Evolutionary conservation across 371 early-diverging fungal genomes (phyloP).

Genomic region (Coemansia sp.): DNA sequence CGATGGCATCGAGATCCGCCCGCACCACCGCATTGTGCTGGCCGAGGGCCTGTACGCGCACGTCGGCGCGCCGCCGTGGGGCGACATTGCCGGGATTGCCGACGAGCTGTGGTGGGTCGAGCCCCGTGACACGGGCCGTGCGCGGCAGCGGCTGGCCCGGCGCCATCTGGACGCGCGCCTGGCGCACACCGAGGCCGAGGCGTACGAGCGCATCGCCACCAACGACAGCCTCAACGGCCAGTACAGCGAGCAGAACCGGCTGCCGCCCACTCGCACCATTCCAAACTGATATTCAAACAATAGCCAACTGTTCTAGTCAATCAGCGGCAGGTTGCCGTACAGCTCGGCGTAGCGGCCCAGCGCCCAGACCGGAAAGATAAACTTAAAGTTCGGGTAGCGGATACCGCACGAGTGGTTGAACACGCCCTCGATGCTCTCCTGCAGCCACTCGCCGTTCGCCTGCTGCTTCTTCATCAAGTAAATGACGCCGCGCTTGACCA

Average conservation of each 20-base stretch:
- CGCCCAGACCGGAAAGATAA: conserved; percentile 94
- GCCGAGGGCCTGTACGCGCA: conserved; percentile 56
- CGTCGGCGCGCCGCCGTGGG: conserved; percentile 47
- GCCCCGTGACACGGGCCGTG: conserved; percentile 14
- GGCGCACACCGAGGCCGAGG: conserved; percentile 23
- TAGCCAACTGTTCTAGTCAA: conserved; percentile 15
- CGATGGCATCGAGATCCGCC: conserved; percentile 31
- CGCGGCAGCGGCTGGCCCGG: conserved; percentile 37
- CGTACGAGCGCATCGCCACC: conserved; percentile 17
- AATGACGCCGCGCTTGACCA: conserved; percentile 73
- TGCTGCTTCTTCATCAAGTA: conserved; percentile 83
- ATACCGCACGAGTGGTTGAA: conserved; percentile 95
- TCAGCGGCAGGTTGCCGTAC: conserved; percentile 58
- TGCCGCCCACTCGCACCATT: conserved; percentile 20
- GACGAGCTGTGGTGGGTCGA: conserved; percentile 49
- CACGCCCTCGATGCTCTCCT: conserved; percentile 96
- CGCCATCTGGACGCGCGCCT: conserved; percentile 52
- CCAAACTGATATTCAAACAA: conserved; percentile 4
- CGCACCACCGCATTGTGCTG: conserved; percentile 49
- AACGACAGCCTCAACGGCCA: conserved; percentile 39
- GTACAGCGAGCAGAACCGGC: conserved; percentile 13
- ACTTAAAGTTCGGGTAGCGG: conserved; percentile 95
- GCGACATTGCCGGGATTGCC: conserved; percentile 15
- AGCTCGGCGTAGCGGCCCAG: conserved; percentile 81
- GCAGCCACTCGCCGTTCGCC: conserved; percentile 91